phyloP scores from a whole-genome alignment of 2,329 filamentous ascomycete species.

The Raffaelea arxii region DNA sequence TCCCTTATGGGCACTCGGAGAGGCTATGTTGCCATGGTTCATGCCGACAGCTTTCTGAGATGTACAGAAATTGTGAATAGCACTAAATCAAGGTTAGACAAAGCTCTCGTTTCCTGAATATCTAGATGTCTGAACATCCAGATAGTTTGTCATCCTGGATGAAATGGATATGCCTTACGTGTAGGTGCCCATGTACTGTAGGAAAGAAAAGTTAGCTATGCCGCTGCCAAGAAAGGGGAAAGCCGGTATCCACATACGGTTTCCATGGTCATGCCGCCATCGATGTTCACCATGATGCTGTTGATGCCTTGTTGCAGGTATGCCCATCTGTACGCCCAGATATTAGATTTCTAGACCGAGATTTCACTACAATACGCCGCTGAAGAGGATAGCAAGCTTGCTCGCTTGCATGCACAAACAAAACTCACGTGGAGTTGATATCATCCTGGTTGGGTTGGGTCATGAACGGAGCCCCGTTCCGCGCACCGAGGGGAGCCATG shows the following conservation, averaged over 20 bases:
- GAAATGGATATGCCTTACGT: slow-evolving; percentile 44
- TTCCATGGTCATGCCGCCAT: slow-evolving; percentile 87
- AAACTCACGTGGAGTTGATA: slow-evolving; percentile 15
- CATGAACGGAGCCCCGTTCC: slow-evolving; percentile 5
- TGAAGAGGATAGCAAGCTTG: neutral
- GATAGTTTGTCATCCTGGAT: neutral
- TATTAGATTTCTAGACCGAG: neutral
- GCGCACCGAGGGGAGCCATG: slow-evolving; percentile 8
- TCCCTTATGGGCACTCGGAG: slow-evolving; percentile 55
- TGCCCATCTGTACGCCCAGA: slow-evolving; percentile 54
- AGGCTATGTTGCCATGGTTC: slow-evolving; percentile 24
- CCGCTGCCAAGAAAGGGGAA: neutral
- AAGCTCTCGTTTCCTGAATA: no score
- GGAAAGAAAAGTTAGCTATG: neutral
- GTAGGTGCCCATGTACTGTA: slow-evolving; percentile 88
- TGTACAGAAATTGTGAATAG: slow-evolving; percentile 98
- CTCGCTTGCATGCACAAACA: neutral
- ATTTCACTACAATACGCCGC: neutral
- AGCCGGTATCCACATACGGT: slow-evolving; percentile 44
- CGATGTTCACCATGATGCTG: slow-evolving; percentile 86
- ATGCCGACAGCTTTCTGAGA: slow-evolving; percentile 85
- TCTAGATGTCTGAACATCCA: no score
- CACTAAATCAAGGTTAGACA: slow-evolving; percentile 44
- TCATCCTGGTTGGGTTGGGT: slow-evolving; percentile 13
- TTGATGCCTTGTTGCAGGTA: slow-evolving; percentile 84